Base-by-base conservation (phyloP, 768 basidiomycete species). In the Cystobasidium tubakii region DNA sequence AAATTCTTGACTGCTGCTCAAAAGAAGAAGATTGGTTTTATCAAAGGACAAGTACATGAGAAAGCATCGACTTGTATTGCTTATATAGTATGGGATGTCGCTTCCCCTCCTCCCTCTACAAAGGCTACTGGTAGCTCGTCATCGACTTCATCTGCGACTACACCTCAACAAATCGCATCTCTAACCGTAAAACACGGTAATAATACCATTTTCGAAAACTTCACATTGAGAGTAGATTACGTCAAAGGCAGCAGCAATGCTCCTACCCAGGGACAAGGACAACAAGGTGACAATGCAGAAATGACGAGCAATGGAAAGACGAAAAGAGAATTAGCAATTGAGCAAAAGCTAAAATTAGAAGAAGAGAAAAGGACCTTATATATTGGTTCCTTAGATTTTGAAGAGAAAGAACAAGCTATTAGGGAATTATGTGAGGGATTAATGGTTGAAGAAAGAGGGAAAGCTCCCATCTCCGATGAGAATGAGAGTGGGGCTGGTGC, bases 1-100 rank as follows among this genome's bases (percentile, higher is more conserved):
- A 82, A 91, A 80, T 90, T 86, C 80, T 85, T 96, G 64, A 90
- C 86, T 7, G 85, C 91, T 0, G 85, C 85, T 64, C 90, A 96
- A 82, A 97, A 95, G 84, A 91, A 94, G 82, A 90, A 88, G 76
- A 87, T 97, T 66, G 91, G 92, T 0, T 96, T 93, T 81, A 96
- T 98, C 80, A 90, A 92, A 79, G 88, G 88, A 67, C 91, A 95
- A 77, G 87, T 97, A 79, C 92, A 98, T 81, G 83, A 87, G 1
- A 85, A 86, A 39, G 88, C 88, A 2, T 87, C 87, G 77, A 85
- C 86, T 21, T 86, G 91, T 73, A 90, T 93, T 79, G 90, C 91
- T 0, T 99, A 99, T 81, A 82, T 95, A 60, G 92, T 98, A 23
- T 92, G 97, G 80, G 57, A 31, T 17, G 25, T 62, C 36, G 25